Conservation (phyloP, 768 basidiomycete genomes). For the Lentinula sp. region DNA sequence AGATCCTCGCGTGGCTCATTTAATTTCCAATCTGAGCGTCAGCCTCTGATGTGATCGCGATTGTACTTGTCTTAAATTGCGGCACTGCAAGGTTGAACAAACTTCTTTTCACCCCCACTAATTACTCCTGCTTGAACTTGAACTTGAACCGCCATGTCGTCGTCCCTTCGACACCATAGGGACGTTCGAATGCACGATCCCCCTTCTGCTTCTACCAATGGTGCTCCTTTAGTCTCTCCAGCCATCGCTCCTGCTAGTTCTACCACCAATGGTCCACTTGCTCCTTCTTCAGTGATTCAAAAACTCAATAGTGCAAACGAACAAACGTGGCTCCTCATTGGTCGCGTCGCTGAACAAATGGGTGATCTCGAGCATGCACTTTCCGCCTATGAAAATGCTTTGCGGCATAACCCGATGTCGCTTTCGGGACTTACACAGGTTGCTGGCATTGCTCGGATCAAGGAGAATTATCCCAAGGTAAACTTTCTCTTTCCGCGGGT, state of each 20-base stretch:
- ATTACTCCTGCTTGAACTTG: conserved; percentile 22
- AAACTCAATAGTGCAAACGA: conserved; percentile 86
- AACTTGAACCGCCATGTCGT: conserved; percentile 24
- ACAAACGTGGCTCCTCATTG: conserved; percentile 93
- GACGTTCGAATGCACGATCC: conserved; percentile 63
- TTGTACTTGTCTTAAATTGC: conserved; percentile 55
- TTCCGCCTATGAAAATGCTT: conserved; percentile 89
- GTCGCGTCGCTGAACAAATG: conserved; percentile 96
- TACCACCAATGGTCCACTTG: conserved; percentile 18
- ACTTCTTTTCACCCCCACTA: conserved; percentile 45
- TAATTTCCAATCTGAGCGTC: conserved; percentile 15
- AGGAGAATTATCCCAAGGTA: conserved; percentile 96
- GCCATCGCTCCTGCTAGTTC: neutral
- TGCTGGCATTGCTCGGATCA: conserved; percentile 94
- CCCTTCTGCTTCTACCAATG: conserved; percentile 27
- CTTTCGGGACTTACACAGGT: conserved; percentile 88
- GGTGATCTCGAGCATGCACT: conserved; percentile 89
- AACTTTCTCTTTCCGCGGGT: conserved; percentile 24
- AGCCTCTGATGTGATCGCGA: conserved; percentile 37
- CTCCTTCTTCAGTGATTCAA: conserved; percentile 49
- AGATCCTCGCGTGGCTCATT: neutral
- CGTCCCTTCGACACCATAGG: conserved; percentile 64
- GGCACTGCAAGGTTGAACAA: conserved; percentile 20
- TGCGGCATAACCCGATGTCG: conserved; percentile 92
- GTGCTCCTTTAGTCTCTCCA: conserved; percentile 12